Conservation (phyloP, 805 yeast species). For the Ogataea trehalophila region DNA sequence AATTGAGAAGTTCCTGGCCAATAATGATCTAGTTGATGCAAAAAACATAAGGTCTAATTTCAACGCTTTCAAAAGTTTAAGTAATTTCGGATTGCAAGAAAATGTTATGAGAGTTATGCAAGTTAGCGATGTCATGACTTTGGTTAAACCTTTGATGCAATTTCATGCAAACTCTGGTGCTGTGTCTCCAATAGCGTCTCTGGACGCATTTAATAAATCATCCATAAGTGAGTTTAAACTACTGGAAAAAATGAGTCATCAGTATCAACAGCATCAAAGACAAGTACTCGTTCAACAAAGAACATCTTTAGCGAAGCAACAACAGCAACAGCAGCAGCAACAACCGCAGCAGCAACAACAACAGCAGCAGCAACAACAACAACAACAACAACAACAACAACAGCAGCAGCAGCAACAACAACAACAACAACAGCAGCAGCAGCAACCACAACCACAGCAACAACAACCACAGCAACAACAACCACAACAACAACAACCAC, state of each 20-base stretch:
- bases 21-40: constrained; percentile 23
- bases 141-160: constrained; percentile 57
- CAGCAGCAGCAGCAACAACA: constrained; percentile 13
- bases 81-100: constrained; percentile 59
- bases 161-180: constrained; percentile 41
- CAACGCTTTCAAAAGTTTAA: constrained; percentile 41
- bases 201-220: constrained; percentile 41
- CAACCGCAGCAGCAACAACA: constrained; percentile 5
- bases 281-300: constrained; percentile 10
- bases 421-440: constrained; percentile 15
- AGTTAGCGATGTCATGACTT: constrained; percentile 74
- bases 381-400: constrained; percentile 4
- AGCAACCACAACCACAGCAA: constrained; percentile 9
- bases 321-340: constrained; percentile 12
- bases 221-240: constrained; percentile 15
- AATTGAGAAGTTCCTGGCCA: constrained; percentile 36
- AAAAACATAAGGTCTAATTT: constrained; percentile 14
- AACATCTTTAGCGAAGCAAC: constrained; percentile 12
- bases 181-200: constrained; percentile 46
- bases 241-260: constrained; percentile 14
- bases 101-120: constrained; percentile 68
- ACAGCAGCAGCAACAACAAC: constrained; percentile 5
- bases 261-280: constrained; percentile 16
- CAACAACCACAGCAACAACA: too few species aligned
- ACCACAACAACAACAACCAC: constrained; percentile 5